Evolutionary conservation across 2,329 filamentous ascomycete genomes (phyloP).

Genomic region (Teratosphaeria epicoccoides): DNA sequence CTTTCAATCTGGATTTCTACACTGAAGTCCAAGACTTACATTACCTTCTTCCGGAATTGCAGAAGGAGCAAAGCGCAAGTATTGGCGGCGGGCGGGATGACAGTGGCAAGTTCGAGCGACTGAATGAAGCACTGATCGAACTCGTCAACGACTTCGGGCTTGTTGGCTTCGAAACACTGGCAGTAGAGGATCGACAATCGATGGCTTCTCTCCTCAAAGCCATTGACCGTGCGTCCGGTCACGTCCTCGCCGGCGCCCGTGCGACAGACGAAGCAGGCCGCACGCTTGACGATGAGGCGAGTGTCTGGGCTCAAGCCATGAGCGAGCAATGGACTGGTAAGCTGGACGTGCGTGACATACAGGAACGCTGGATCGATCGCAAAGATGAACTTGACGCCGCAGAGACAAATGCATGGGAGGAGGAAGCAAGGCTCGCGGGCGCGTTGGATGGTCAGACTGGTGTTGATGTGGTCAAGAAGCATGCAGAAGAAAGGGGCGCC

Average conservation of each 20-base stretch:
- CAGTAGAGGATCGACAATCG: slow-evolving; percentile 91
- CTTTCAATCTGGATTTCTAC: slow-evolving; percentile 94
- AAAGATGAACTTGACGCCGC: slow-evolving; percentile 78
- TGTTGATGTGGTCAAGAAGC: slow-evolving; percentile 14
- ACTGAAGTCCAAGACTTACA: slow-evolving; percentile 91
- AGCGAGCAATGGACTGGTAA: slow-evolving; percentile 52
- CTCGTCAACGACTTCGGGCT: slow-evolving; percentile 84
- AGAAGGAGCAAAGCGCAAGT: slow-evolving; percentile 52
- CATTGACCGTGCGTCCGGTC: slow-evolving; percentile 85
- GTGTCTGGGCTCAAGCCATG: slow-evolving; percentile 95
- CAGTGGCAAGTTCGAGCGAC: slow-evolving; percentile 58
- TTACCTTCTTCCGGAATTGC: slow-evolving; percentile 70
- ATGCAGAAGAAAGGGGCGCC: slow-evolving; percentile 9
- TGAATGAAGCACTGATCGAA: slow-evolving; percentile 79
- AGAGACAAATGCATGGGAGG: slow-evolving; percentile 65
- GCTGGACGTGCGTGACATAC: slow-evolving; percentile 78
- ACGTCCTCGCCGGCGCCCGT: slow-evolving; percentile 82
- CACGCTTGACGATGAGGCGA: slow-evolving; percentile 31
- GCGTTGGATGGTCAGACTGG: slow-evolving; percentile 17
- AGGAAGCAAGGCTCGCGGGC: slow-evolving; percentile 47
- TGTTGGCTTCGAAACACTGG: slow-evolving; percentile 84
- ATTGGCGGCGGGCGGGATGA: slow-evolving; percentile 19
- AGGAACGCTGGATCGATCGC: slow-evolving; percentile 89
- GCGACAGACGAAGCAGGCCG: slow-evolving; percentile 64
- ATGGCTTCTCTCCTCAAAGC: slow-evolving; percentile 87